phyloP scores from a whole-genome alignment of 352 stramenopile species.

The Phytophthora kernoviae region DNA sequence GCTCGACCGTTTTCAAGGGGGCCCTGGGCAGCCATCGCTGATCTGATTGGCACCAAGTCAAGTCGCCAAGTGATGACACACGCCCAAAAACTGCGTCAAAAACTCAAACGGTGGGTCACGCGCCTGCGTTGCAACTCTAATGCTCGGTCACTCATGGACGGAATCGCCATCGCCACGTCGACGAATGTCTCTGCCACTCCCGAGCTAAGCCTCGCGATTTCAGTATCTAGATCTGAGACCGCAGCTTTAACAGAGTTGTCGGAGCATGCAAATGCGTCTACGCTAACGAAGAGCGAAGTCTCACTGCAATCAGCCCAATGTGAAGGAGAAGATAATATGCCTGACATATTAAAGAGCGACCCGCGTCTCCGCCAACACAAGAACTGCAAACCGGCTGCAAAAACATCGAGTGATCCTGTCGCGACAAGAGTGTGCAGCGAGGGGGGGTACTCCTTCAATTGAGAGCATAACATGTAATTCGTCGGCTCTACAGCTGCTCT shows the following conservation, averaged over 20 bases:
- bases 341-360: too few relatives aligned
- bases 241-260: neutral
- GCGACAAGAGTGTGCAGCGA: neutral
- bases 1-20: slow-evolving; percentile 44
- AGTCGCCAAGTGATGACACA: slow-evolving; percentile 59
- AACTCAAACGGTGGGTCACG: slow-evolving; percentile 44
- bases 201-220: neutral
- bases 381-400: neutral
- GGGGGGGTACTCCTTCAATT: neutral
- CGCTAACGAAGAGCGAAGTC: too few relatives aligned
- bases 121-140: slow-evolving; percentile 24
- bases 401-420: neutral
- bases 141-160: slow-evolving; percentile 17
- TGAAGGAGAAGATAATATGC: too few relatives aligned
- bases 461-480: neutral
- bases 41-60: slow-evolving; percentile 49
- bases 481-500: slow-evolving; percentile 7
- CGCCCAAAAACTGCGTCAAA: slow-evolving; percentile 52
- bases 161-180: neutral
- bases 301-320: too few relatives aligned
- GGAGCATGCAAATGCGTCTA: too few relatives aligned
- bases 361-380: neutral
- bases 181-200: neutral
- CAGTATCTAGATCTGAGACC: neutral
- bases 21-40: slow-evolving; percentile 50